phyloP scores from a whole-genome alignment of 257 asterid species.

The Solanum arcanum region DNA sequence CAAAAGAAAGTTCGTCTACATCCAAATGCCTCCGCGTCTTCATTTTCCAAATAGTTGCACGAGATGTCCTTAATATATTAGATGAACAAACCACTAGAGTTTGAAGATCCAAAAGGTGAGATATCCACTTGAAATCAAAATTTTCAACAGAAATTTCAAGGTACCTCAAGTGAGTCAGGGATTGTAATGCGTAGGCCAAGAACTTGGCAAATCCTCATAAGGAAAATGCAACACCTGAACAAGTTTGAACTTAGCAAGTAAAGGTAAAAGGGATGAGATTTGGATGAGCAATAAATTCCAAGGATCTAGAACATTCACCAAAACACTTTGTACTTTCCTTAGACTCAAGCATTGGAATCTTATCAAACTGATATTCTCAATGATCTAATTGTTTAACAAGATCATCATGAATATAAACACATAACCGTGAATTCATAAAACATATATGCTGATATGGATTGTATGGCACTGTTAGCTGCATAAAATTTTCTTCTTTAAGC shows the following conservation, averaged over 20 bases:
- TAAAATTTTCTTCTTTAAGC: not conserved
- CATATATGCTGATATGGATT: not conserved
- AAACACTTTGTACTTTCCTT: not conserved
- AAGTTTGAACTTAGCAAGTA: not conserved
- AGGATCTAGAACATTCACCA: not conserved
- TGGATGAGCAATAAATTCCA: not conserved
- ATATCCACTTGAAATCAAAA: not conserved
- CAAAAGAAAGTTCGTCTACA: rapidly evolving
- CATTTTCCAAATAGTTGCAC: not conserved
- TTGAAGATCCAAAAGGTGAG: not conserved
- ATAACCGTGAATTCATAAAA: not conserved
- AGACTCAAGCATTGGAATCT: not conserved
- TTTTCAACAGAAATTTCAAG: not conserved
- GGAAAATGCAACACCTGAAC: not conserved
- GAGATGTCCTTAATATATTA: not conserved
- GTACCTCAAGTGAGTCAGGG: not conserved
- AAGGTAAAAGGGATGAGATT: not conserved
- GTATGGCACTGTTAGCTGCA: not conserved
- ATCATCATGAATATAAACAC: not conserved
- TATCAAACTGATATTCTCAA: not conserved
- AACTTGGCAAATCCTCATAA: not conserved
- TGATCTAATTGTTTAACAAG: not conserved
- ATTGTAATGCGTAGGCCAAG: not conserved
- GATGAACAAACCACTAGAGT: not conserved
- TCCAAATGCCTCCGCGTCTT: not conserved